Base-by-base conservation (phyloP, 176 grass and related monocot genomes). In the Paspalum notatum region DNA sequence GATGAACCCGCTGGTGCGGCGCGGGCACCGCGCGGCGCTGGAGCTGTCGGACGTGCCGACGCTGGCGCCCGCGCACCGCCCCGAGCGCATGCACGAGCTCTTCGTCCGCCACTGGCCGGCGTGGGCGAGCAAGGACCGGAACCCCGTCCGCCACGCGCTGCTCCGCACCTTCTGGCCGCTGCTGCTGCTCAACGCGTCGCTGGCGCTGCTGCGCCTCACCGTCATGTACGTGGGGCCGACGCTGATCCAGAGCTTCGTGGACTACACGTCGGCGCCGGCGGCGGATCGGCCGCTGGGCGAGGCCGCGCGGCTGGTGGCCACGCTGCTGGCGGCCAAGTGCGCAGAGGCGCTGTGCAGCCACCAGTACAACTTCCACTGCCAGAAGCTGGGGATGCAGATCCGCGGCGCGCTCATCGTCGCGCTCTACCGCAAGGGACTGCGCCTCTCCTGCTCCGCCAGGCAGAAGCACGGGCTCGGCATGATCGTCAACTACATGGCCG, bases 401-500 rank as follows among this genome's bases (percentile, higher is more conserved):
- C 78, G 96, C 6, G 89, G 91, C 39, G 91, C 92, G 2, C 75
- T 99, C n/a, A 99, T 99, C 85, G 92, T 87, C 0, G 84, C 92
- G 26, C 91, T 99, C 21, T 99, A 99, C 93, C 70, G 78, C 7
- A 99, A 99, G 86, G 96, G 96, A 0, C 84, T 99, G 17, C 84
- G 79, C 2, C 87, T 99, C 8, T 99, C 96, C 4, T 93, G 96
- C 81, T 90, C 90, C 0, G 92, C 96, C 1, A 32, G 96, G 11
- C 96, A 99, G 75, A 40, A 45, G 8, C 96, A 99, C 52, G 96
- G 96, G 1, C 81, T 99, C 1, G 96, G 96, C 62, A 95, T 93
- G 88, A 99, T 99, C 77, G 92, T 99, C 53, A 99, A 99, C 84
- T 95, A 95, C 86, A 99, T 99, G 96, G 92, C 96, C 51, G 96